Conservation (phyloP, 805 yeast species). For the Scheffersomyces ergatensis region DNA sequence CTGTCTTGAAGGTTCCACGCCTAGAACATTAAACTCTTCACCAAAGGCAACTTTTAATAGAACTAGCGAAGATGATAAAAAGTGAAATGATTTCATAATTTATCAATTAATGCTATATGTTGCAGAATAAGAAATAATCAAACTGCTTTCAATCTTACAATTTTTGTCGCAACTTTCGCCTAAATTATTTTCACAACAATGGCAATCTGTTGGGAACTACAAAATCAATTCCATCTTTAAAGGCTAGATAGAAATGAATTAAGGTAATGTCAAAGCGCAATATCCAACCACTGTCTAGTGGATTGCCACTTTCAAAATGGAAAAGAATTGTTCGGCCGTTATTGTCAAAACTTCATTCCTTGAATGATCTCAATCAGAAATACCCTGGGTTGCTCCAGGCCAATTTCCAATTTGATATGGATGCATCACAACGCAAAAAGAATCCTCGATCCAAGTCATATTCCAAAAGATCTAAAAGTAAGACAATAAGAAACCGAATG, state of each 20-base stretch:
- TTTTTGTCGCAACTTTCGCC: too few species aligned
- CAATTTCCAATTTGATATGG: not conserved
- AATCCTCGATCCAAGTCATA: too few species aligned
- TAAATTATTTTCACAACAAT: too few species aligned
- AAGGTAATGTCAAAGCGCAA: not conserved
- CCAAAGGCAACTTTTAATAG: not conserved
- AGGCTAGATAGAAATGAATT: too few species aligned
- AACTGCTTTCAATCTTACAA: too few species aligned
- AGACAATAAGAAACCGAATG: too few species aligned
- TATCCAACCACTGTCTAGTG: not conserved
- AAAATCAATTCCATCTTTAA: too few species aligned
- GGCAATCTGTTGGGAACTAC: too few species aligned
- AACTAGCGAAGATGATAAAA: not conserved
- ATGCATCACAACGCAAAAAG: not conserved
- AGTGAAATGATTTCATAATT: not conserved
- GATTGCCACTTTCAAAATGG: constrained; percentile 11
- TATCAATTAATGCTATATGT: too few species aligned
- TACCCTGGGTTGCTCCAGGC: constrained; percentile 16
- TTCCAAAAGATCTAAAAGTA: too few species aligned
- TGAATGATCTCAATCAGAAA: constrained; percentile 25
- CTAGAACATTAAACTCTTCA: constrained; percentile 16
- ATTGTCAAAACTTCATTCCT: constrained; percentile 30
- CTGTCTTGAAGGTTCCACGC: constrained; percentile 39
- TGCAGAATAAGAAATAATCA: too few species aligned
- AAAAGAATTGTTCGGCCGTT: constrained; percentile 36